A percentile compares a stretch with the other conserved stretches of the same genome.
Evolutionary conservation across 2,329 filamentous ascomycete genomes (phyloP).

Genomic region (Xylariaceae sp.): DNA sequence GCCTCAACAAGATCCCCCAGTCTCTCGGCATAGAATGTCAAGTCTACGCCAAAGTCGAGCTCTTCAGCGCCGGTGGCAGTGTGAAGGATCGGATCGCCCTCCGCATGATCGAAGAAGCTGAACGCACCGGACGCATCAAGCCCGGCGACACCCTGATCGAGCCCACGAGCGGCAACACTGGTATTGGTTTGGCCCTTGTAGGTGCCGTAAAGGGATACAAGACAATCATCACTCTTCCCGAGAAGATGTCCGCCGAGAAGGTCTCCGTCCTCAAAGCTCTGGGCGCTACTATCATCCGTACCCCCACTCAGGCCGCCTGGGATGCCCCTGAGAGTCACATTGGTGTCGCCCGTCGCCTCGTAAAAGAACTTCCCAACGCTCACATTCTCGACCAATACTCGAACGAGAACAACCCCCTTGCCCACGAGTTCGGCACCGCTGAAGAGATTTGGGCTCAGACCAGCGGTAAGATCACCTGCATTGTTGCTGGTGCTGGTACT

Average conservation of each 20-base stretch:
- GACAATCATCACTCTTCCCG: conserved; percentile 95
- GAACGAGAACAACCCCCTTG: conserved; percentile 85
- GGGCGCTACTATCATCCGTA: conserved; percentile 95
- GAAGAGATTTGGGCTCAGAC: conserved; percentile 96
- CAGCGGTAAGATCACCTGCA: conserved; percentile 69
- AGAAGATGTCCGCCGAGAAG: conserved; percentile 99
- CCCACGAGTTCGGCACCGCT: conserved; percentile 90
- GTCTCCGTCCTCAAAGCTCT: conserved; percentile 90
- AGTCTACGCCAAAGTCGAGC: conserved; percentile 86
- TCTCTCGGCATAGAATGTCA: conserved; percentile 83
- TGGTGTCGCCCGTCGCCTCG: conserved; percentile 79
- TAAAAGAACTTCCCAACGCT: conserved; percentile 94
- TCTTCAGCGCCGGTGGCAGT: conserved; percentile 89
- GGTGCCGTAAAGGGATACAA: conserved; percentile 96
- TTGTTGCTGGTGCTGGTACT: conserved; percentile 90
- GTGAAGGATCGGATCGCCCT: conserved; percentile 94
- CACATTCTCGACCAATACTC: conserved; percentile 97
- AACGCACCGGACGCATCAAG: conserved; percentile 87
- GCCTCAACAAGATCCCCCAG: conserved; percentile 86
- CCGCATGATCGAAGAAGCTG: conserved; percentile 95
- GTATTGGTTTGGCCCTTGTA: conserved; percentile 90
- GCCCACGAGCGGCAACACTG: conserved; percentile 96
- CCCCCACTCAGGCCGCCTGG: conserved; percentile 90
- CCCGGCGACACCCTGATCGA: conserved; percentile 96
- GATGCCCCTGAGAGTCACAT: conserved; percentile 96